phyloP scores from a whole-genome alignment of 2,329 filamentous ascomycete genomes.

The Cercospora sesami region DNA sequence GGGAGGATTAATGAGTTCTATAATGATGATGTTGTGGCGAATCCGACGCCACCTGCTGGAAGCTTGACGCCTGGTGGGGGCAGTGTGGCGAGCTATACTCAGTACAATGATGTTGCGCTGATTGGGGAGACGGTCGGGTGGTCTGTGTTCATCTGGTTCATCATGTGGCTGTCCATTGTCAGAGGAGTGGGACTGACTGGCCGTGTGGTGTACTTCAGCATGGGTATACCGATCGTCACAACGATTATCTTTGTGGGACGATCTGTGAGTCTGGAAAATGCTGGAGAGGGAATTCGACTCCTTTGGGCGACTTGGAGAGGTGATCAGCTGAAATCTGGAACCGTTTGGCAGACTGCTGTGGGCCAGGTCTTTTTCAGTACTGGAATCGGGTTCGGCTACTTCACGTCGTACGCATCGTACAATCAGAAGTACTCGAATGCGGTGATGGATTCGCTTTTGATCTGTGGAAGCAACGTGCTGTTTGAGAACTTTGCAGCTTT shows the following conservation, averaged over 20 bases:
- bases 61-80: slow-evolving; percentile 38
- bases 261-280: slow-evolving; percentile 56
- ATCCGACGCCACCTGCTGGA: slow-evolving; percentile 47
- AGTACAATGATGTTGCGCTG: slow-evolving; percentile 51
- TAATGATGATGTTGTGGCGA: slow-evolving; percentile 51
- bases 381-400: slow-evolving; percentile 53
- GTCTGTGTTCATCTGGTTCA: slow-evolving; percentile 60
- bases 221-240: slow-evolving; percentile 59
- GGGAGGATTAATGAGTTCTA: slow-evolving; percentile 56
- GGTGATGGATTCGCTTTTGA: slow-evolving; percentile 59
- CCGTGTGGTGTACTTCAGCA: slow-evolving; percentile 62
- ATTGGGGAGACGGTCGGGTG: slow-evolving; percentile 60
- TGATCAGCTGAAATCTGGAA: slow-evolving; percentile 52
- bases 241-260: slow-evolving; percentile 59
- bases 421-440: slow-evolving; percentile 59
- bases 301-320: slow-evolving; percentile 53
- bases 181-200: slow-evolving; percentile 59
- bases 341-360: slow-evolving; percentile 61
- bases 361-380: slow-evolving; percentile 63
- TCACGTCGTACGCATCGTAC: slow-evolving; percentile 60
- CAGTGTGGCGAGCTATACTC: slow-evolving; percentile 47
- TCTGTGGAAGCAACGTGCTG: slow-evolving; percentile 55
- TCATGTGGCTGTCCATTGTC: slow-evolving; percentile 62
- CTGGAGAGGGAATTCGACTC: slow-evolving; percentile 53
- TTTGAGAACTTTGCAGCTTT: slow-evolving; percentile 58